Percentiles rank a stretch among this genome's conserved stretches.
These are phyloP conservation scores for Staphylotrichum tortipilum DNA, from an alignment of 495 filamentous ascomycete species.

Conservation along the genomic window DNA sequence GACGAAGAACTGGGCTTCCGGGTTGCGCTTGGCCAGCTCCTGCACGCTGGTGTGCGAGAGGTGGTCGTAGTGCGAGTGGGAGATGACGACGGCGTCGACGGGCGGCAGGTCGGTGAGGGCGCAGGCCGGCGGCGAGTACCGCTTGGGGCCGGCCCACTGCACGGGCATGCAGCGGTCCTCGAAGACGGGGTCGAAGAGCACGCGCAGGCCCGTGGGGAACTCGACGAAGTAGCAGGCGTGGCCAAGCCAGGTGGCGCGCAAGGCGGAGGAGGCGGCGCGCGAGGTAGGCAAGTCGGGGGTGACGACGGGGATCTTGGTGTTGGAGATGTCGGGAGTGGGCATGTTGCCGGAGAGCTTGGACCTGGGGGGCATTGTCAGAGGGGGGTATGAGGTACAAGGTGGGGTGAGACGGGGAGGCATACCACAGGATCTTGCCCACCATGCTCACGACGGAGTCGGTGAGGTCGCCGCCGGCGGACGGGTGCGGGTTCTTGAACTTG, in stretches of 20 bases:
- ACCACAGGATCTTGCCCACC: conserved; percentile 9
- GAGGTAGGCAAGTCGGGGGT: conserved; percentile 61
- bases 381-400: neutral
- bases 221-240: conserved; percentile 94
- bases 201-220: conserved; percentile 78
- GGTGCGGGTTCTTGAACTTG: conserved; percentile 29
- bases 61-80: conserved; percentile 93
- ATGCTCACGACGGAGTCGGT: neutral
- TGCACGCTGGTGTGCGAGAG: conserved; percentile 66
- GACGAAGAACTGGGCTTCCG: conserved; percentile 80
- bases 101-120: conserved; percentile 68
- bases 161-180: conserved; percentile 78
- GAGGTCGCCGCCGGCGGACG: conserved; percentile 17
- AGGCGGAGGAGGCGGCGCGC: conserved; percentile 36
- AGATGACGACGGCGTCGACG: conserved; percentile 85
- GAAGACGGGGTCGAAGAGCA: conserved; percentile 94
- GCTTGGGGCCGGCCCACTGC: conserved; percentile 62
- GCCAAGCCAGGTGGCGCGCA: conserved; percentile 93
- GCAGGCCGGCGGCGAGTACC: conserved; percentile 75
- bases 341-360: conserved; percentile 52
- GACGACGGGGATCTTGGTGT: conserved; percentile 46
- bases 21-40: conserved; percentile 61
- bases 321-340: conserved; percentile 54
- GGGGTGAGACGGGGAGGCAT: neutral
- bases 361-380: conserved; percentile 25